phyloP scores from a whole-genome alignment of 2,329 filamentous ascomycete species.

The Pseudogymnoascus sp. region DNA sequence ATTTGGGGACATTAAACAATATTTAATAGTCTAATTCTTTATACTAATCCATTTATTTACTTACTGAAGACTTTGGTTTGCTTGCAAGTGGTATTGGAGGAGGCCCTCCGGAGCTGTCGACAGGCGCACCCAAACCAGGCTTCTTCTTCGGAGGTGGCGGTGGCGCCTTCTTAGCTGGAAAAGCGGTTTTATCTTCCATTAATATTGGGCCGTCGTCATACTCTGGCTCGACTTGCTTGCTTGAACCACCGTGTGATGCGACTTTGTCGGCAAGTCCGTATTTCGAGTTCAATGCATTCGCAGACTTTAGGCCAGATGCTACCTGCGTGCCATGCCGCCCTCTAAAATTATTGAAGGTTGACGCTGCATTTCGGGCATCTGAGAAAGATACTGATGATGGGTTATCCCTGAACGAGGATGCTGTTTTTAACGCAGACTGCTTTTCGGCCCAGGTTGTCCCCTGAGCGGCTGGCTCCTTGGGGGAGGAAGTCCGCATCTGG shows the following conservation, averaged over 20 bases:
- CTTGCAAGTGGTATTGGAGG: constrained; percentile 19
- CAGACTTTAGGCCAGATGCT: constrained; percentile 39
- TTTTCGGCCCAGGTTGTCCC: constrained; percentile 47
- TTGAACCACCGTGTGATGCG: constrained; percentile 17
- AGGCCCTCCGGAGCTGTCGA: constrained; percentile 20
- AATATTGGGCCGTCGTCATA: constrained; percentile 12
- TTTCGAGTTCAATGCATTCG: constrained; percentile 26
- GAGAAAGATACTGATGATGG: constrained; percentile 42
- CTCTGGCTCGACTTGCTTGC: constrained; percentile 7
- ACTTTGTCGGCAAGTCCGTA: constrained; percentile 27
- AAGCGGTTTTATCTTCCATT: constrained; percentile 14
- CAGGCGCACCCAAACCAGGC: constrained; percentile 17
- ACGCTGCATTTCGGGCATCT: constrained; percentile 41
- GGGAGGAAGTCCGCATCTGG: constrained; percentile 25
- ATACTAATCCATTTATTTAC: constrained; percentile 15
- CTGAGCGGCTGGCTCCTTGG: constrained; percentile 26
- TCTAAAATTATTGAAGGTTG: constrained; percentile 48
- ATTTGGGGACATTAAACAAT: not conserved
- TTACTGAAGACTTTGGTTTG: constrained; percentile 28
- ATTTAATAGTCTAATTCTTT: not conserved
- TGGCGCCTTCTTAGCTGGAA: constrained; percentile 27
- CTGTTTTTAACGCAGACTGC: constrained; percentile 44
- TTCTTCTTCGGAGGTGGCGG: constrained; percentile 28
- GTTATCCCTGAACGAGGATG: constrained; percentile 39
- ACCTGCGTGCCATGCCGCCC: constrained; percentile 52